These are phyloP conservation scores for Spinacia oleracea DNA, from an alignment of 179 eudicot genomes.

Conservation along the genomic window DNA sequence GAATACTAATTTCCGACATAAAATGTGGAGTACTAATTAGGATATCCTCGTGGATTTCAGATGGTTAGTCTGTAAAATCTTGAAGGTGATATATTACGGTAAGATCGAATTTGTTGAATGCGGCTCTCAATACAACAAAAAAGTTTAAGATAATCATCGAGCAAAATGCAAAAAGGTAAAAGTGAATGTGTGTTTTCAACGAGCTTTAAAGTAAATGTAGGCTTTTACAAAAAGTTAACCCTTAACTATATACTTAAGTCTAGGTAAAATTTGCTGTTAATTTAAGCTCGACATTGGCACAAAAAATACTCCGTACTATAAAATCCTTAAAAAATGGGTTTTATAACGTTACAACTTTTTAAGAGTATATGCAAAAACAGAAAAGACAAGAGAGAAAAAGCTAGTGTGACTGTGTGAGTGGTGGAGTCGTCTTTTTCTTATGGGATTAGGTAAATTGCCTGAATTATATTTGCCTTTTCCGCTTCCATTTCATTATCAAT, in stretches of 20 bases:
- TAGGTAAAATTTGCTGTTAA: background rate
- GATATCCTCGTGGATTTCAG: no score
- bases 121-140: no score
- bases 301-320: background rate
- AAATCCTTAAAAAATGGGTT: background rate
- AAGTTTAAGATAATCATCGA: background rate
- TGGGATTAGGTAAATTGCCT: conserved; percentile 30
- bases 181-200: conserved; percentile 9
- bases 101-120: no score
- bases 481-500: conserved; percentile 28
- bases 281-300: background rate
- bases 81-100: no score
- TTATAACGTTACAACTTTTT: background rate
- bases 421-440: background rate
- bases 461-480: conserved; percentile 15
- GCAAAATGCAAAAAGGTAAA: background rate
- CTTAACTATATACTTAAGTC: background rate
- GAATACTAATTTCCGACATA: no score
- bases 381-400: conserved; percentile 16
- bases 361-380: background rate
- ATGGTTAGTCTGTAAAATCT: no score
- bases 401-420: background rate
- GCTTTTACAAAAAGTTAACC: background rate
- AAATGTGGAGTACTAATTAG: no score
- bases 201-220: background rate